Base-by-base conservation (phyloP, 2,329 filamentous ascomycete genomes). In the Neofusicoccum sp. region DNA sequence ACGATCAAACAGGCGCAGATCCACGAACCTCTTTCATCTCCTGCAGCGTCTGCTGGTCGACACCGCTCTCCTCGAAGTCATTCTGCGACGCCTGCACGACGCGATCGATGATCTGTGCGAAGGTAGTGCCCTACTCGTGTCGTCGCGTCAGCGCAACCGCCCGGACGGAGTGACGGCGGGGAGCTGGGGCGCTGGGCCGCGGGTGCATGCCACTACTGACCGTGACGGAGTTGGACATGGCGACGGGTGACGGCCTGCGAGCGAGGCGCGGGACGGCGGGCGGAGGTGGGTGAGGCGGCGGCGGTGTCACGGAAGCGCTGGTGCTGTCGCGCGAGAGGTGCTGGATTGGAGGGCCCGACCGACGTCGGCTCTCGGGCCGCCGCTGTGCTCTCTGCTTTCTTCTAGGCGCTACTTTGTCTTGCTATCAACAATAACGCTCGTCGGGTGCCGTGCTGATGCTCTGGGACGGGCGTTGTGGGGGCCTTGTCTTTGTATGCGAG, bases 61-160 rank as follows among this genome's bases (percentile, higher is more conserved):
- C 89, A 69, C 95, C 95, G 68, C 89, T 91, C 79, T 99, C 95
- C 76, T 99, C 95, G 74, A 99, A 98, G 78, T 98, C 95, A 71
- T 93, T 90, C 71, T 90, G 86, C 71, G 93, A 97, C 67, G 74
- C 72, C 53, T 70, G 66, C 62, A 80, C 73, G 63, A 81, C 79
- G 69, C 90, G 89, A 69, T 93, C 89, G 76, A 98, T 91, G 73
- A 99, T 92, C 79, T 95, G 91, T 76, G 87, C 82, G 77, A 97
- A 99, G 71, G 98, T 88, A 67, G 80, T 79, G 70, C 95, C 95
- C 80, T 87, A 66, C 63, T 60, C 43, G 41, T 44, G 26, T 43
- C 33, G 26, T 61, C 38, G 41, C 36, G 59, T 61, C 51, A 61
- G 59, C 59, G 38, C 49, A 51, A 30, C 51, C 36, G 51, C 51